Conservation (phyloP, 768 basidiomycete genomes). For the Suillus spraguei region DNA sequence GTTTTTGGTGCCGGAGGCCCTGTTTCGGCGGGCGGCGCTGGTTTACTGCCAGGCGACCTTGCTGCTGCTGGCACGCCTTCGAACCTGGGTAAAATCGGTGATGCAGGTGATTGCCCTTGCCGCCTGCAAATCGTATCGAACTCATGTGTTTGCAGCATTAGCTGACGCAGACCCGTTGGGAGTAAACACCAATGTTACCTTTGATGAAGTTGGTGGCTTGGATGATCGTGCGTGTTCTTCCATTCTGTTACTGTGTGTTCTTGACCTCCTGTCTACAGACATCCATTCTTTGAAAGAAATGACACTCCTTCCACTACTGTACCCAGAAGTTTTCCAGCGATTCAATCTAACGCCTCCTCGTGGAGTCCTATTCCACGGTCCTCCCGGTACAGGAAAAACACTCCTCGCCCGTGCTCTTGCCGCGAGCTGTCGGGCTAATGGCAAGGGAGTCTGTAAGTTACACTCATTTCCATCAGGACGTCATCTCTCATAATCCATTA, state of each 20-base stretch:
- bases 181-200: conserved; percentile 90
- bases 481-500: conserved; percentile 30
- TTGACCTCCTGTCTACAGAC: conserved; percentile 47
- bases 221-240: conserved; percentile 72
- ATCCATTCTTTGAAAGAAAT: conserved; percentile 98
- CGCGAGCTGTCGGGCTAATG: conserved; percentile 85
- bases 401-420: conserved; percentile 92
- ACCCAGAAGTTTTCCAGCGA: conserved; percentile 95
- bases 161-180: conserved; percentile 97
- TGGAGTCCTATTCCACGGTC: conserved; percentile 96
- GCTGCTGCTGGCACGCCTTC: conserved; percentile 80
- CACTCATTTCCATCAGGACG: background rate
- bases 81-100: conserved; percentile 83
- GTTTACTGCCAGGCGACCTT: conserved; percentile 61
- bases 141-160: conserved; percentile 51
- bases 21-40: conserved; percentile 51
- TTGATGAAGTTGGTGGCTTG: conserved; percentile 95
- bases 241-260: background rate
- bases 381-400: conserved; percentile 98
- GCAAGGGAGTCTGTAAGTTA: conserved; percentile 81
- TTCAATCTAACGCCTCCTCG: conserved; percentile 95
- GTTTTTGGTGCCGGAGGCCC: conserved; percentile 44
- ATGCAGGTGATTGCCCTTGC: conserved; percentile 51
- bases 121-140: conserved; percentile 19
- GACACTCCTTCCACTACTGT: conserved; percentile 92